A percentile compares a stretch with the other conserved stretches of the same genome.
Evolutionary conservation across 2,329 filamentous ascomycete species (phyloP).

Genomic region (Parastagonospora nodorum): DNA sequence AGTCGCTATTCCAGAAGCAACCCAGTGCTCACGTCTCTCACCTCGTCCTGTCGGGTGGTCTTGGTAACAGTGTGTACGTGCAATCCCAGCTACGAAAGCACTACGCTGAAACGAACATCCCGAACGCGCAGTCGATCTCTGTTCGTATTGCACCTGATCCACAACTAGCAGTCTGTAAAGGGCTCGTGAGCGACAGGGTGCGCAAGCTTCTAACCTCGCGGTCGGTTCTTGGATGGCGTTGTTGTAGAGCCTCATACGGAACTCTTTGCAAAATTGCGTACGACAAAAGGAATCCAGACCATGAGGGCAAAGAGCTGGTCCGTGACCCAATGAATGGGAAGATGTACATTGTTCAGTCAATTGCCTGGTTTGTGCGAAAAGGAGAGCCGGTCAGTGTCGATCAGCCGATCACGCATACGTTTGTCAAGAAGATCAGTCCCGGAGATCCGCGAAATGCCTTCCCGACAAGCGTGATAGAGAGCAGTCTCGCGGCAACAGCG

Average conservation of each 20-base stretch:
- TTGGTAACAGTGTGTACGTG: constrained; percentile 51
- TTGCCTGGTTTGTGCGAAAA: constrained; percentile 46
- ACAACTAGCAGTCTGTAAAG: constrained; percentile 61
- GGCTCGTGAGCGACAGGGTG: constrained; percentile 58
- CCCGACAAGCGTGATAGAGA: constrained; percentile 39
- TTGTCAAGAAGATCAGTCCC: constrained; percentile 37
- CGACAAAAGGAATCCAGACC: constrained; percentile 40
- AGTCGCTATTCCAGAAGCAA: constrained; percentile 32
- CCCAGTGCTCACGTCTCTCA: constrained; percentile 39
- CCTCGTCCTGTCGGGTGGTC: constrained; percentile 50
- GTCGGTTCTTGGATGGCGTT: constrained; percentile 51
- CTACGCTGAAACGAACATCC: constrained; percentile 34
- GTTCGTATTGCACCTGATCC: constrained; percentile 54
- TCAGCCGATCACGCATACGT: constrained; percentile 40
- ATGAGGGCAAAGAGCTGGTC: constrained; percentile 27
- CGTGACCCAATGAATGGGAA: constrained; percentile 42
- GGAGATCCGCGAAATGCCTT: constrained; percentile 40
- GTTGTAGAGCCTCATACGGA: constrained; percentile 45
- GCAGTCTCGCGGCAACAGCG: constrained; percentile 24
- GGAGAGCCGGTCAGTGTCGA: constrained; percentile 42
- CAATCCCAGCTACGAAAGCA: constrained; percentile 41
- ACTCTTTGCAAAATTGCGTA: constrained; percentile 46
- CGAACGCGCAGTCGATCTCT: constrained; percentile 29
- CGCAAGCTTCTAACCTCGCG: constrained; percentile 52
- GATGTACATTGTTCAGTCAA: constrained; percentile 41